Percentiles rank a stretch among this genome's conserved stretches.
phyloP scores from a whole-genome alignment of 2,329 filamentous ascomycete genomes.

The Westerdykella ornata region DNA sequence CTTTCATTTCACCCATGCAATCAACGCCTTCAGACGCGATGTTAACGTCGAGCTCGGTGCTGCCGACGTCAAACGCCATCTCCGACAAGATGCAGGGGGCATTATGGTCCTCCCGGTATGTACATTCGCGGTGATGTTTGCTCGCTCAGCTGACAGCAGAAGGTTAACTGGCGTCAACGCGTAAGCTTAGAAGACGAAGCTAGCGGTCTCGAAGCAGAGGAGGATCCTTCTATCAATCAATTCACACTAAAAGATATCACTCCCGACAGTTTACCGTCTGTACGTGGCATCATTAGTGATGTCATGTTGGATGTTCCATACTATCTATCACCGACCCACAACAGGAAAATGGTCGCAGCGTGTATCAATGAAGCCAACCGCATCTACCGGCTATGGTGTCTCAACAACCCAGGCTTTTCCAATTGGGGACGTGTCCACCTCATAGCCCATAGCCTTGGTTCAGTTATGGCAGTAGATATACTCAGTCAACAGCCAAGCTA shows the following conservation, averaged over 20 bases:
- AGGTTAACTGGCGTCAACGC: constrained; percentile 83
- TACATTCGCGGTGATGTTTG: neutral
- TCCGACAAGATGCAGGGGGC: constrained; percentile 72
- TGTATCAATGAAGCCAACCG: constrained; percentile 87
- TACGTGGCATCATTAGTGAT: constrained; percentile 88
- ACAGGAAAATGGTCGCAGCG: constrained; percentile 87
- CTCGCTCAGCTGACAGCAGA: constrained; percentile 8
- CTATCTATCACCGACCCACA: constrained; percentile 86
- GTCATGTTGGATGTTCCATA: constrained; percentile 98
- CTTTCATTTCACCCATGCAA: constrained; percentile 94
- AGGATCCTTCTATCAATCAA: constrained; percentile 54
- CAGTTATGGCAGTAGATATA: constrained; percentile 89
- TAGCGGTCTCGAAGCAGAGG: constrained; percentile 46
- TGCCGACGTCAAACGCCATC: constrained; percentile 64
- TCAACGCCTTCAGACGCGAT: constrained; percentile 80
- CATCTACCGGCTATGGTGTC: constrained; percentile 92
- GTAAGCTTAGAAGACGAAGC: constrained; percentile 76
- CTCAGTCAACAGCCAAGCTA: constrained; percentile 79
- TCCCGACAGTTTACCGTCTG: constrained; percentile 77
- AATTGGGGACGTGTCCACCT: constrained; percentile 79
- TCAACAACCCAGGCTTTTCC: constrained; percentile 82
- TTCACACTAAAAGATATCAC: constrained; percentile 83
- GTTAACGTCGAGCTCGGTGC: constrained; percentile 78
- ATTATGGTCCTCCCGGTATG: constrained; percentile 79
- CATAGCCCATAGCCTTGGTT: constrained; percentile 88